Evolutionary conservation across 139 green algal genomes (phyloP).

Genomic region (Auxenochlorella pyrenoidosa): DNA sequence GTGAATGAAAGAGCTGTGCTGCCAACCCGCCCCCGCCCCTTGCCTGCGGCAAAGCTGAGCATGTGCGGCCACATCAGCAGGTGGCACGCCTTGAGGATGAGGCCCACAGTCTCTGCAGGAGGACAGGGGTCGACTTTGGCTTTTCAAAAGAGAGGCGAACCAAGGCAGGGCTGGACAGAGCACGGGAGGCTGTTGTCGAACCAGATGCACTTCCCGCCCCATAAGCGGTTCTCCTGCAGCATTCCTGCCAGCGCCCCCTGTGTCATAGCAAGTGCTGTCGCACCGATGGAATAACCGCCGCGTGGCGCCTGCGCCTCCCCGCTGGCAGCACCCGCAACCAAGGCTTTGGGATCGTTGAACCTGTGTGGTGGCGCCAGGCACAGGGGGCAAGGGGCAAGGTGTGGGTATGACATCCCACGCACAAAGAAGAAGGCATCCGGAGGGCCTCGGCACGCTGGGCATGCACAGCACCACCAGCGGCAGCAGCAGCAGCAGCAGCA

Average conservation of each 20-base stretch:
- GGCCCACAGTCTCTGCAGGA: slow-evolving; percentile 11
- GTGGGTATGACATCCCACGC: no score
- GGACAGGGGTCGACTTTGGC: not conserved
- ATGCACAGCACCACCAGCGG: no score
- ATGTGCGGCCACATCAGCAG: slow-evolving; percentile 41
- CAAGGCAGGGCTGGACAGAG: no score
- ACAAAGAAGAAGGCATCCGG: no score
- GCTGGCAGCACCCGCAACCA: slow-evolving; percentile 9
- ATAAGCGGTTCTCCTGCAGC: not conserved
- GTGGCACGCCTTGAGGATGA: slow-evolving; percentile 33
- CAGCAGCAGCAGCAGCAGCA: no score
- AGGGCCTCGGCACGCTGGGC: no score
- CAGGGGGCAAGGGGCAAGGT: not conserved
- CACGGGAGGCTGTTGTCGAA: no score
- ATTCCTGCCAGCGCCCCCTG: no score
- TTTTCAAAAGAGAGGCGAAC: no score
- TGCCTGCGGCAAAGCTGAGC: slow-evolving; percentile 2
- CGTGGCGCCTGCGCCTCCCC: not conserved
- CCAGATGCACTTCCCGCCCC: not conserved
- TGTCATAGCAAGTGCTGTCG: not conserved
- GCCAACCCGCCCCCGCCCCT: no score
- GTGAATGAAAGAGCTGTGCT: no score
- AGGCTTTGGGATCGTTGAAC: slow-evolving; percentile 9
- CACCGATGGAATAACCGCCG: slow-evolving; percentile 23
- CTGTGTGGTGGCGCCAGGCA: not conserved